These are phyloP conservation scores for Parathielavia hyrcaniae DNA, from an alignment of 495 filamentous ascomycete species.

Conservation along the genomic window DNA sequence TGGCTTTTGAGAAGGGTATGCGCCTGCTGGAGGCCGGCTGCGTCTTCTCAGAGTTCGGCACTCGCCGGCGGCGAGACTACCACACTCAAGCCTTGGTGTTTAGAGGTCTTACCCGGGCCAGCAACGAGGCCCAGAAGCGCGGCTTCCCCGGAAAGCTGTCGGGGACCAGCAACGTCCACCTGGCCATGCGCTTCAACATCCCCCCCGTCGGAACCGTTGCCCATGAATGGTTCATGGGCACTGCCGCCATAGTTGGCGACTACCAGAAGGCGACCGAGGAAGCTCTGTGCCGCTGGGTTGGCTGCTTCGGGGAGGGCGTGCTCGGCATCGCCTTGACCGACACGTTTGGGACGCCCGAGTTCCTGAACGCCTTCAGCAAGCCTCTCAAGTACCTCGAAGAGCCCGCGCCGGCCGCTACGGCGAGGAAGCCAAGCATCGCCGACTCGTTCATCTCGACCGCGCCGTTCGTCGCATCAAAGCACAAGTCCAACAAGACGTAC, in stretches of 20 bases:
- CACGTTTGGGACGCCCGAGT: slow-evolving; percentile 90
- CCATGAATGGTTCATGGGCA: slow-evolving; percentile 99
- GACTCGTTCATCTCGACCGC: slow-evolving; percentile 32
- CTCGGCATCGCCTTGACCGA: slow-evolving; percentile 93
- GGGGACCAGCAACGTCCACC: slow-evolving; percentile 94
- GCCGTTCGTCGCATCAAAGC: slow-evolving; percentile 8
- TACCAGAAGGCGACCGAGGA: slow-evolving; percentile 78
- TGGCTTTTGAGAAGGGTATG: slow-evolving; percentile 70
- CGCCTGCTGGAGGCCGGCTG: slow-evolving; percentile 74
- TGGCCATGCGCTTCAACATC: slow-evolving; percentile 84
- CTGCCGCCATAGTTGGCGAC: slow-evolving; percentile 82
- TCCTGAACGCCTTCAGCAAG: slow-evolving; percentile 75
- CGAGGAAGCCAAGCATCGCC: slow-evolving; percentile 28
- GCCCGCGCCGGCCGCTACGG: slow-evolving; percentile 1
- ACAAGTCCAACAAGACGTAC: slow-evolving; percentile 52
- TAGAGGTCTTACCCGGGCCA: slow-evolving; percentile 68
- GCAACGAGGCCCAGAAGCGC: slow-evolving; percentile 54
- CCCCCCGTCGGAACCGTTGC: slow-evolving; percentile 87
- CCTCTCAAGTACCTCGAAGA: slow-evolving; percentile 38
- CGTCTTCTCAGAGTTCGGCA: slow-evolving; percentile 89
- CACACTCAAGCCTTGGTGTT: slow-evolving; percentile 91
- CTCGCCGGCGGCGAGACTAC: slow-evolving; percentile 80
- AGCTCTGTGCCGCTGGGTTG: slow-evolving; percentile 79
- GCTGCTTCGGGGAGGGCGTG: slow-evolving; percentile 84
- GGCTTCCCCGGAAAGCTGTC: slow-evolving; percentile 65